Percentiles rank a stretch among this genome's conserved stretches.
These are phyloP conservation scores for Penicillium sp. DNA, from an alignment of 2,329 filamentous ascomycete species.

Conservation along the genomic window DNA sequence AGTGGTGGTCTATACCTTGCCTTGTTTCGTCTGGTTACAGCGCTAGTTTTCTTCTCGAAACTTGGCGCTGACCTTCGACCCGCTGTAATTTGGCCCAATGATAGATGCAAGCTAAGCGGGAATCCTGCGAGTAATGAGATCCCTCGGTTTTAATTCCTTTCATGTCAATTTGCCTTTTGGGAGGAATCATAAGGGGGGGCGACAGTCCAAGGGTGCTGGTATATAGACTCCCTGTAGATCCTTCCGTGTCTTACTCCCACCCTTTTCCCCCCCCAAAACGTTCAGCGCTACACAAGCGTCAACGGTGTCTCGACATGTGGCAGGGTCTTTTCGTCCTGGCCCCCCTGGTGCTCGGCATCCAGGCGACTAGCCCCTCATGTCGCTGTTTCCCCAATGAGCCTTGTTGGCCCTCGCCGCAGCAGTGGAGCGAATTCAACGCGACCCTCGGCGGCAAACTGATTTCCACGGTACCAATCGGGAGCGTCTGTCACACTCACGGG, in stretches of 20 bases:
- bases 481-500: slow-evolving; percentile 48
- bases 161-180: not conserved
- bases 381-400: slow-evolving; percentile 48
- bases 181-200: too few relatives aligned
- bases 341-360: not conserved
- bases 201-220: not conserved
- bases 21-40: not conserved
- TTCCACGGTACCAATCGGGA: slow-evolving; percentile 49
- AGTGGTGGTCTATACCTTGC: slow-evolving; percentile 3
- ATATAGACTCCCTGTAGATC: not conserved
- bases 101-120: not conserved
- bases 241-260: not conserved
- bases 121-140: not conserved
- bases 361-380: slow-evolving; percentile 29
- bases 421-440: slow-evolving; percentile 50
- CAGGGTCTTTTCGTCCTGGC: slow-evolving; percentile 3
- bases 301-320: not conserved
- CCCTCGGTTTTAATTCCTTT: not conserved
- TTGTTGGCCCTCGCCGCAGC: slow-evolving; percentile 47
- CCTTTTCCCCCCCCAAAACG: not conserved
- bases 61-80: not conserved
- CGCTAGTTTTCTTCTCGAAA: not conserved
- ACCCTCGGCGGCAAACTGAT: slow-evolving; percentile 51
- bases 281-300: not conserved
- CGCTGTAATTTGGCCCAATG: not conserved